phyloP scores from a whole-genome alignment of 768 basidiomycete genomes.

The Tricholoma terreum region DNA sequence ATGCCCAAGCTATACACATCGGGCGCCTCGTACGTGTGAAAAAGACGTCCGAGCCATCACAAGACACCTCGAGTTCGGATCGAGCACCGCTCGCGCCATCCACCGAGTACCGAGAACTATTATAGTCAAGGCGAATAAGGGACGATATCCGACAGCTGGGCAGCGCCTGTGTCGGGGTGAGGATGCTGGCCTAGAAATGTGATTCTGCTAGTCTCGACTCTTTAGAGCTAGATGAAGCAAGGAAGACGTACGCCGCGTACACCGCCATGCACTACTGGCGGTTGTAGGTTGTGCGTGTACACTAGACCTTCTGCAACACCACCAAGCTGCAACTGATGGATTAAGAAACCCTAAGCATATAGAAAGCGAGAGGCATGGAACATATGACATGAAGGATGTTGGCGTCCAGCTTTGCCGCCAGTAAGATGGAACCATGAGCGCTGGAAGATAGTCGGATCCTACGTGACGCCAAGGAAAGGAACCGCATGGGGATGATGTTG shows the following conservation, averaged over 20 bases:
- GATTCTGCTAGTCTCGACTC: background rate
- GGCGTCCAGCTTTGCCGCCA: conserved; percentile 3
- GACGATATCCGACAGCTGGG: conserved; percentile 23
- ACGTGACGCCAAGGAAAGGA: conserved; percentile 14
- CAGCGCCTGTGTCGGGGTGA: conserved; percentile 15
- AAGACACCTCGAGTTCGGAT: background rate
- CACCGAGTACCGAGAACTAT: conserved; percentile 12
- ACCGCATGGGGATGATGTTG: conserved; percentile 14
- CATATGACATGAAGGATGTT: conserved; percentile 9
- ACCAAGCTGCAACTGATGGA: conserved; percentile 9
- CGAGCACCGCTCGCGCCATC: conserved; percentile 25
- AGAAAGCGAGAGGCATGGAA: background rate
- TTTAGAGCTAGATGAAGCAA: background rate
- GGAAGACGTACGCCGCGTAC: conserved; percentile 24
- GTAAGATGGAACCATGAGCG: conserved; percentile 11
- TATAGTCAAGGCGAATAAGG: conserved; percentile 4
- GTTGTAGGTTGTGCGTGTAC: conserved; percentile 22
- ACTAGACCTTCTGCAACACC: conserved; percentile 20
- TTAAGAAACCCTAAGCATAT: background rate
- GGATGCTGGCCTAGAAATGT: conserved; percentile 21
- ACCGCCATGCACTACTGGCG: conserved; percentile 26
- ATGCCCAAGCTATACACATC: conserved; percentile 26
- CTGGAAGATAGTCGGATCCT: conserved; percentile 7
- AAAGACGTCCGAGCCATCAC: background rate
- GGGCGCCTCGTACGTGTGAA: background rate